Percentiles rank a stretch among this genome's conserved stretches.
phyloP scores from a whole-genome alignment of 768 basidiomycete species.

The Vararia minispora region DNA sequence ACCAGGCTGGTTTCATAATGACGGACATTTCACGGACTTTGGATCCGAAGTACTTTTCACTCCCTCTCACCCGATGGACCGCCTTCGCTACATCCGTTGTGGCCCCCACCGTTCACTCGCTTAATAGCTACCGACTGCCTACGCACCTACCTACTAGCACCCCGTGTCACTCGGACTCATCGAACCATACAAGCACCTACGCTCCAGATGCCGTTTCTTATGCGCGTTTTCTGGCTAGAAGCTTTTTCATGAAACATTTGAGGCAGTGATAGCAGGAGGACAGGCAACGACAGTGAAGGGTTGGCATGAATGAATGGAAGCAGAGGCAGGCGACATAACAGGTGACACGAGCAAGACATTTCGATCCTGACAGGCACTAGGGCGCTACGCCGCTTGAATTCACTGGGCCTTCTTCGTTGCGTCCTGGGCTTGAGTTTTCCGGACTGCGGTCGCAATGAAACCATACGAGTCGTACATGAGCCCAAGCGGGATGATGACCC shows the following conservation, averaged over 20 bases:
- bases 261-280: too few relatives aligned
- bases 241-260: too few relatives aligned
- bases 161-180: background rate
- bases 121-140: constrained; percentile 5
- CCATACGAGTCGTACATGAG: constrained; percentile 73
- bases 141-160: constrained; percentile 2
- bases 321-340: too few relatives aligned
- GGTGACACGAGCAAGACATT: too few relatives aligned
- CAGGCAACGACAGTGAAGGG: too few relatives aligned
- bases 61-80: background rate
- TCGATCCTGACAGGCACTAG: background rate
- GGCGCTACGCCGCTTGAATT: background rate
- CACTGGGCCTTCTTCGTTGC: constrained; percentile 5
- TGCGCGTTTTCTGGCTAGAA: too few relatives aligned
- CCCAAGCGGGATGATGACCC: constrained; percentile 69
- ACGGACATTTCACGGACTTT: constrained; percentile 3
- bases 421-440: constrained; percentile 18
- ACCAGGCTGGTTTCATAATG: background rate
- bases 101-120: background rate
- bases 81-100: constrained; percentile 3
- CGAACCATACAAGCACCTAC: too few relatives aligned
- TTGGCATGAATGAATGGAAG: too few relatives aligned
- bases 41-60: constrained; percentile 1
- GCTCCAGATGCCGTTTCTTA: too few relatives aligned
- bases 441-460: constrained; percentile 53